Evolutionary conservation across 2,329 filamentous ascomycete species (phyloP), one percentile per base, ranked within the genome.

Genomic region (Orbilia brochopaga): DNA sequence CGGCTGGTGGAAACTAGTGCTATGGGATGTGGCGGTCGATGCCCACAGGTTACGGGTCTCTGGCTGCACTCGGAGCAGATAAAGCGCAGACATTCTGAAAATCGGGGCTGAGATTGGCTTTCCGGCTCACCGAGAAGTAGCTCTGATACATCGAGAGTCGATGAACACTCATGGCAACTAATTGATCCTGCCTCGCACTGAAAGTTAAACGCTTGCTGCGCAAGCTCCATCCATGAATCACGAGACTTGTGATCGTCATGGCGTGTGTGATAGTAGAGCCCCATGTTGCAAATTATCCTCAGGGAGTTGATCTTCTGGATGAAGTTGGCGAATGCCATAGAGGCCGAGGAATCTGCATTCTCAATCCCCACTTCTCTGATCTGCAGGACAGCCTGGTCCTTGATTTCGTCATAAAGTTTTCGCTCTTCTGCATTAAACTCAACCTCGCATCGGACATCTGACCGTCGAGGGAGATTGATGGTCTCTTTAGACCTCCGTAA

Each of bases 221-320:
- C 81, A 0, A 67, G 44, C 0, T 23, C 30, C 0, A 51, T 2
- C 78, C 77, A 80, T 0, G 73, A 8, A 6, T 2, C 30, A 2
- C 58, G 35, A 23, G 13, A 21, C 37, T 19, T 37, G 46, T 17
- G 51, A 0, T 66, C 69, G 10, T 76, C 74, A 8, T 80, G 77
- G n/a, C 79, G 75, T 2, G 61, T 59, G 1, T 77, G 75, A 27
- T 82, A 83, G n/a, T 78, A 74, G 0, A 81, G 56, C 0, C 83
- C 83, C 0, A 83, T 75, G 50, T 83, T 81, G 37, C 83, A 84
- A 1, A 84, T 76, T 15, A 83, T 76, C 0, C 83, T 77, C 62
- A 84, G 74, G 0, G 78, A 76, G 27, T 84, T 81, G 30, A 85
- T 82, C 46, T 79, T 78, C 64, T 82, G 80, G 0, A 84, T 70